Conservation (phyloP, 140 eudicot genomes). For the Stevia rebaudiana region DNA sequence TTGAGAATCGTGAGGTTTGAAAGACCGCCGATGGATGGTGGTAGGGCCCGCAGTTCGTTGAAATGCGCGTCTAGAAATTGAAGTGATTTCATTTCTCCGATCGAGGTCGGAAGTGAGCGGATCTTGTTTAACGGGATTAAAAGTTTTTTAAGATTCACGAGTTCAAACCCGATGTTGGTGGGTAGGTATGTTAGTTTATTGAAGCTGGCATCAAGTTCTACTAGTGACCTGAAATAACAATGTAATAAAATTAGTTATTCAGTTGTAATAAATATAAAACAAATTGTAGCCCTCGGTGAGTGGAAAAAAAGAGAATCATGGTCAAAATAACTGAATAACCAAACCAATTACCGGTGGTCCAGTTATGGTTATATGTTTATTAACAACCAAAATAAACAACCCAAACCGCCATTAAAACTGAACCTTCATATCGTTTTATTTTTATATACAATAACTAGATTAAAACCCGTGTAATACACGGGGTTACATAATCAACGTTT, state of each 20-base stretch:
- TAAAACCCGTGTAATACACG: no score
- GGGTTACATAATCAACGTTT: no score
- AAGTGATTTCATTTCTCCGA: slow-evolving; percentile 79
- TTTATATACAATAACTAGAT: neutral
- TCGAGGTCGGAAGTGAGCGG: slow-evolving; percentile 84
- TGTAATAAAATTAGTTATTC: neutral
- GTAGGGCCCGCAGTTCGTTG: slow-evolving; percentile 77
- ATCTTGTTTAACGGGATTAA: slow-evolving; percentile 66
- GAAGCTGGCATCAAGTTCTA: slow-evolving; percentile 88
- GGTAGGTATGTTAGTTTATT: slow-evolving; percentile 79
- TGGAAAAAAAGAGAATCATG: no score
- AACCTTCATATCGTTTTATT: neutral
- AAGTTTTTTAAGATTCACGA: slow-evolving; percentile 58
- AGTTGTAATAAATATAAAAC: no score
- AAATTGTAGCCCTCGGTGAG: neutral
- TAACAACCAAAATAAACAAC: neutral
- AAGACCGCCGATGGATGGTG: slow-evolving; percentile 60
- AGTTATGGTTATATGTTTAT: neutral
- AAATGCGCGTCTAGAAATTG: slow-evolving; percentile 67
- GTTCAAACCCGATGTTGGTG: slow-evolving; percentile 76
- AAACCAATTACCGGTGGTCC: neutral
- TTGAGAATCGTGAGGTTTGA: slow-evolving; percentile 63
- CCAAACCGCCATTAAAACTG: neutral
- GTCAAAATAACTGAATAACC: no score
- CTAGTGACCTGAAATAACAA: slow-evolving; percentile 55